Evolutionary conservation across 768 basidiomycete species (phyloP).

Genomic region (Porpolomopsis calyptriformis): DNA sequence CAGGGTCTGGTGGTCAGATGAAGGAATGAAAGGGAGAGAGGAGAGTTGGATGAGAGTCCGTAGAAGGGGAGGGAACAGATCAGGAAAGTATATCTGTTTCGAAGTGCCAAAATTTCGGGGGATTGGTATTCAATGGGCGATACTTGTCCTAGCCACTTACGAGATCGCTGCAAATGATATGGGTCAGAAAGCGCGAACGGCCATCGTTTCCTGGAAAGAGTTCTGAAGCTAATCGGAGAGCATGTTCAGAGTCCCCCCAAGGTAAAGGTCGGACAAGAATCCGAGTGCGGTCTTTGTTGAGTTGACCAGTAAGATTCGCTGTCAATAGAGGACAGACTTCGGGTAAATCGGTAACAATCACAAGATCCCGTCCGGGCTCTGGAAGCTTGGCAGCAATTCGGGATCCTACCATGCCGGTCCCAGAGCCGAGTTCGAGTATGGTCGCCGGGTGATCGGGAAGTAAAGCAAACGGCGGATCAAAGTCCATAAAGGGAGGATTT

Average conservation of each 20-base stretch:
- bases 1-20: constrained; percentile 4
- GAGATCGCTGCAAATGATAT: constrained; percentile 77
- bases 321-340: constrained; percentile 45
- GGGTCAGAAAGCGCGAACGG: constrained; percentile 30
- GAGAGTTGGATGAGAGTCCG: constrained; percentile 67
- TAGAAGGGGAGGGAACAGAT: constrained; percentile 67
- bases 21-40: constrained; percentile 32
- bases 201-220: constrained; percentile 16
- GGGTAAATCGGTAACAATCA: constrained; percentile 66
- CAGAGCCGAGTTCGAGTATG: constrained; percentile 72
- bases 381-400: constrained; percentile 25
- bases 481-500: constrained; percentile 27
- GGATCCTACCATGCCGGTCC: constrained; percentile 54
- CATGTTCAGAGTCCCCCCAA: constrained; percentile 55
- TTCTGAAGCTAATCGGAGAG: constrained; percentile 27
- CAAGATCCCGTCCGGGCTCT: constrained; percentile 29
- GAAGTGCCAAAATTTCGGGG: not conserved
- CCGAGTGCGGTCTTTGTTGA: not conserved
- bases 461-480: constrained; percentile 43
- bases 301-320: constrained; percentile 22
- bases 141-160: constrained; percentile 32
- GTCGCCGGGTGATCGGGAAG: constrained; percentile 14
- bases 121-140: too few species aligned
- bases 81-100: constrained; percentile 72
- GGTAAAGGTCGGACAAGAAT: constrained; percentile 48